These are phyloP conservation scores for Lindgomyces ingoldianus DNA, from an alignment of 495 filamentous ascomycete species.

Conservation along the genomic window DNA sequence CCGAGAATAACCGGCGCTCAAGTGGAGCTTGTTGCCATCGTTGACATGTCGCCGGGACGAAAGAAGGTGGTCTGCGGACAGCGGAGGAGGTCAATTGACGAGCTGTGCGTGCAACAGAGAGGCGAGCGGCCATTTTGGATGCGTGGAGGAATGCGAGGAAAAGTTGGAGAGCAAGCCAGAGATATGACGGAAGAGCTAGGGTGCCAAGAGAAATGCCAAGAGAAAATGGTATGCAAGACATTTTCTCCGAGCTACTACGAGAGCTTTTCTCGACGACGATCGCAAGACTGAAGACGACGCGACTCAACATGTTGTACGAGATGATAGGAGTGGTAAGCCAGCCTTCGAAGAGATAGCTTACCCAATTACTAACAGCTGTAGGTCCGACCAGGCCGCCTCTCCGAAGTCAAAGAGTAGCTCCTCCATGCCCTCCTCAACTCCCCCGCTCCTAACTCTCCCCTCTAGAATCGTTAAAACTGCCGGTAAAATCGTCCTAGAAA, in stretches of 20 bases:
- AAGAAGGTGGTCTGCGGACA: conserved; percentile 8
- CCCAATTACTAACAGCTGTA: conserved; percentile 45
- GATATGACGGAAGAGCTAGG: conserved; percentile 5
- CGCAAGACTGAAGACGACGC: not conserved
- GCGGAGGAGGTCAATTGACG: conserved; percentile 32
- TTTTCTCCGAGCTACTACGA: not conserved
- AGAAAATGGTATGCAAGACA: not conserved
- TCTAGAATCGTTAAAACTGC: conserved; percentile 82
- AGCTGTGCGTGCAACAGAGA: conserved; percentile 33
- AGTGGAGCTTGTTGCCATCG: conserved; percentile 16
- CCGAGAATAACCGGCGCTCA: conserved; percentile 36
- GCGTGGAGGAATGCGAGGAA: conserved; percentile 1
- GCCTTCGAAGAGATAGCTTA: not conserved
- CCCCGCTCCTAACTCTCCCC: conserved; percentile 23
- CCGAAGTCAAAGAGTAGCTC: conserved; percentile 89
- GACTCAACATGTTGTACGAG: conserved; percentile 85
- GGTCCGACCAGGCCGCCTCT: conserved; percentile 85
- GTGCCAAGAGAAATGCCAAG: conserved; percentile 6
- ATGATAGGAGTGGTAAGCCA: conserved; percentile 85
- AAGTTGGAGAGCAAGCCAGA: too few species aligned
- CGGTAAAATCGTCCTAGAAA: conserved; percentile 77
- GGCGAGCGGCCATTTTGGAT: conserved; percentile 35
- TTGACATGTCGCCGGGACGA: conserved; percentile 3
- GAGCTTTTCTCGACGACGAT: not conserved
- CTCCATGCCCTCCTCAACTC: not conserved